Evolutionary conservation across 768 basidiomycete genomes (phyloP).

Genomic region (Mycena polygramma): DNA sequence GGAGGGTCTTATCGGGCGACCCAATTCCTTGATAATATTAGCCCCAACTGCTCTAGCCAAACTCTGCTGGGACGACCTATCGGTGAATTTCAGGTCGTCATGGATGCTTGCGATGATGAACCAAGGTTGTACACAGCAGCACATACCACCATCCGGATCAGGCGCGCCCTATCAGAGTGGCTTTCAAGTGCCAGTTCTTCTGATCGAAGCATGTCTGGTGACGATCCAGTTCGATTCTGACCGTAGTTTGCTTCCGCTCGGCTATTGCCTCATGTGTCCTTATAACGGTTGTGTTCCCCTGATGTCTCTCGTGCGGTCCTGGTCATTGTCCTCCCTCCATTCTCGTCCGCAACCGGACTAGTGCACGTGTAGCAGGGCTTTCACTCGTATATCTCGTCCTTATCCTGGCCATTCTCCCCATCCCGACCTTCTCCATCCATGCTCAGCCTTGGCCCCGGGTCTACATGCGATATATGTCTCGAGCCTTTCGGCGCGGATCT

Average conservation of each 20-base stretch:
- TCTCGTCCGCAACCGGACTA: constrained; percentile 25
- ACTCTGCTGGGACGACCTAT: constrained; percentile 21
- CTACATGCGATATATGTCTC: constrained; percentile 83
- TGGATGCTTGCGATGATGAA: constrained; percentile 6
- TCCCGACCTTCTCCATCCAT: constrained; percentile 59
- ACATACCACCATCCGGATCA: background rate
- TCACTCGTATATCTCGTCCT: constrained; percentile 38
- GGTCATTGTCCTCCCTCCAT: constrained; percentile 35
- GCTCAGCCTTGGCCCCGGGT: constrained; percentile 75
- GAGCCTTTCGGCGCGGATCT: constrained; percentile 67
- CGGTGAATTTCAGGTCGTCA: constrained; percentile 19
- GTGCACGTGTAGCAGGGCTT: constrained; percentile 35
- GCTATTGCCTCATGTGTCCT: constrained; percentile 40
- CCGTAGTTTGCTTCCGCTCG: constrained; percentile 27
- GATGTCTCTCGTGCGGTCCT: constrained; percentile 29
- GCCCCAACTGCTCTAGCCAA: background rate
- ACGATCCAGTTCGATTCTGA: constrained; percentile 35
- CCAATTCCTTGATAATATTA: background rate
- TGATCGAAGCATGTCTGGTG: constrained; percentile 36
- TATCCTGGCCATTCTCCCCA: constrained; percentile 43
- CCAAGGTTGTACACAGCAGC: constrained; percentile 13
- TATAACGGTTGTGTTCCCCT: constrained; percentile 37
- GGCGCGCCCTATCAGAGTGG: constrained; percentile 20
- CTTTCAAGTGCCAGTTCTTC: constrained; percentile 26
- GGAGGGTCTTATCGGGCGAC: constrained; percentile 13